Evolutionary conservation across 2,329 filamentous ascomycete species (phyloP).

Genomic region (Paecilomyces sp.): DNA sequence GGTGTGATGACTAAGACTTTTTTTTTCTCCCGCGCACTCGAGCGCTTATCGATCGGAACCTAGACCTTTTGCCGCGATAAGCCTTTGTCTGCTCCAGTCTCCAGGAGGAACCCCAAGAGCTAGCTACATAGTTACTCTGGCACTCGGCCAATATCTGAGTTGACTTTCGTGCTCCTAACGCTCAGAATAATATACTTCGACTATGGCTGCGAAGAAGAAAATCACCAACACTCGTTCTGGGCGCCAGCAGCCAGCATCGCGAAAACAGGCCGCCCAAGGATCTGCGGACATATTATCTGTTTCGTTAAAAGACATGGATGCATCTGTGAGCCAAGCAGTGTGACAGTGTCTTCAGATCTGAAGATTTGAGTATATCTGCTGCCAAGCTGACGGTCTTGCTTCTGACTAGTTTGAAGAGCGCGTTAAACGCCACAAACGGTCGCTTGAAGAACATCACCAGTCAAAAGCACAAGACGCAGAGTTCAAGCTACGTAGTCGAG

Average conservation of each 20-base stretch:
- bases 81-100: not conserved
- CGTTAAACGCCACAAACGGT: slow-evolving; percentile 6
- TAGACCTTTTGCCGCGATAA: not conserved
- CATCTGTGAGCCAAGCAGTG: slow-evolving; percentile 9
- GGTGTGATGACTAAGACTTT: not conserved
- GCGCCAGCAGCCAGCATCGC: not conserved
- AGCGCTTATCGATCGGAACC: not conserved
- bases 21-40: not conserved
- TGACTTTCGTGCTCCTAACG: not conserved
- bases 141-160: too few species aligned
- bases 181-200: not conserved
- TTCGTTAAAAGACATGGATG: slow-evolving; percentile 7
- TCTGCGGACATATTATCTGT: slow-evolving; percentile 1
- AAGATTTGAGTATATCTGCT: not conserved
- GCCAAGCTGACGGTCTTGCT: not conserved
- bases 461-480: slow-evolving; percentile 7
- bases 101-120: not conserved
- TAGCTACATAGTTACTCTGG: not conserved
- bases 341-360: slow-evolving; percentile 1
- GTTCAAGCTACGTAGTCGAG: slow-evolving; percentile 3
- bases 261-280: not conserved
- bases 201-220: not conserved
- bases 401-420: slow-evolving; percentile 6
- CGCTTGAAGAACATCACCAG: slow-evolving; percentile 9
- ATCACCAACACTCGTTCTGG: not conserved